Evolutionary conservation across 306 rosid species (phyloP), one percentile per base, ranked within the genome.

Genomic region (Fragaria nilgerrensis): DNA sequence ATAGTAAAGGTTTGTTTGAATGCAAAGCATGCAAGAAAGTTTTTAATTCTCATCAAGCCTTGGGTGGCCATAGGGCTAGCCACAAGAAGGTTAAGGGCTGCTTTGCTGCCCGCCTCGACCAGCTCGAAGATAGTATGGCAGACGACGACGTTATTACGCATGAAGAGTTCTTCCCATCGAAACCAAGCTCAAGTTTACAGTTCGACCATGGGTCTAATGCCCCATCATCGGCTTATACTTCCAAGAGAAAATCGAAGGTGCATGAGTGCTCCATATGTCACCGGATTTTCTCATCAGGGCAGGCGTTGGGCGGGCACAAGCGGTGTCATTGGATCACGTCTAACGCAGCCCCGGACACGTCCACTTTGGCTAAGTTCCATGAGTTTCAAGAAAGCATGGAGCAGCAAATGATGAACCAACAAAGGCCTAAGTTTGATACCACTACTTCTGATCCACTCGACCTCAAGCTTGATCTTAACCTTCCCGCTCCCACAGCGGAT

Each of bases 301-400:
- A 96, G 79, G 97, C 99, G 0, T 58, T 96, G 75, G 98, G 99
- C 0, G 99, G 99, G 0, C 99, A 96, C 78, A 92, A 96, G 81
- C 86, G 98, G 34, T 96, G 99, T 48, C 99, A 92, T 59, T 96
- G 99, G 99, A 92, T 92, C 80, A 96, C 99, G 10, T 86, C 97
- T 20, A 92, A 88, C 50, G 85, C 84, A 5, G 20, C 76, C 0
- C 87, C 92, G 0, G 91, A 86, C 58, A 76, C 91, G 0, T 84
- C 97, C 0, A 72, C 92, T 1, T 34, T 90, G 69, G 84, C 89
- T 1, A 94, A 86, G 75, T 90, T 92, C 79, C 94, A 90, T 17
- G 93, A 87, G 19, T 86, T 91, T 55, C 96, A 92, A 29, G 90
- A 92, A 0, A 91, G 88, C 15, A 32, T 79, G 45, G 90, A 88